Evolutionary conservation across 495 filamentous ascomycete species (phyloP), one percentile per base, ranked within the genome.

Genomic region (Hypomontagnella monticulosa): DNA sequence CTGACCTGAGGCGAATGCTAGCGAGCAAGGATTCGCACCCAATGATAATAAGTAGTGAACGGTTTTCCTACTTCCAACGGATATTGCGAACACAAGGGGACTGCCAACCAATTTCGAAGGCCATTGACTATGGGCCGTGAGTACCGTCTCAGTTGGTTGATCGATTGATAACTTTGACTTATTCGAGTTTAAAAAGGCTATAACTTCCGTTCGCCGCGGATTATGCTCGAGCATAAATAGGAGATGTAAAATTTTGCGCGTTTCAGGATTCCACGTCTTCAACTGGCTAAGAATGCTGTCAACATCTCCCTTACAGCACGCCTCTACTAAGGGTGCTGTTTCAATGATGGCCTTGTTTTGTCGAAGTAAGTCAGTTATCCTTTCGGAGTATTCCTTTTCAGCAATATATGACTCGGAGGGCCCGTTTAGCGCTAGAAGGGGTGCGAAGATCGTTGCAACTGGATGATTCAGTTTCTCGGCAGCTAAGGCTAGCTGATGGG

Each of bases 51-150:
- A 54, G 1, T 37, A 18, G 16, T 56, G 55, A 33, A 75, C 71
- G 18, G 60, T 63, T 1, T 36, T 30, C 11, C 37, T 5, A 32
- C 59, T 70, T 7, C 63, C 57, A 16, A 59, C 49, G 14, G 58
- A 57, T 18, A 72, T 54, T 12, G 71, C 73, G 15, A 67, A 68
- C 7, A 65, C 71, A 18, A 75, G 53, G 23, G 73, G 71, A 7
- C 66, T 68, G 33, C 73, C 73, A 36, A 62, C 1, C n/a, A 75
- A 20, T 43, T 59, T 46, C 19, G 72, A 53, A 33, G 73, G 73
- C 65, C 63, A 73, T 43, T 73, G 73, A n/a, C 55, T 40, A 32
- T 75, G 65, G 16, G 67, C 55, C 0, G 41, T 38, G 41, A 42
- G 48, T 15, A 58, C 27, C 32, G 37, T 46, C 9, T 51, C 53